phyloP scores from a whole-genome alignment of 129 eudicot genomes.

The Artemisia annua region DNA sequence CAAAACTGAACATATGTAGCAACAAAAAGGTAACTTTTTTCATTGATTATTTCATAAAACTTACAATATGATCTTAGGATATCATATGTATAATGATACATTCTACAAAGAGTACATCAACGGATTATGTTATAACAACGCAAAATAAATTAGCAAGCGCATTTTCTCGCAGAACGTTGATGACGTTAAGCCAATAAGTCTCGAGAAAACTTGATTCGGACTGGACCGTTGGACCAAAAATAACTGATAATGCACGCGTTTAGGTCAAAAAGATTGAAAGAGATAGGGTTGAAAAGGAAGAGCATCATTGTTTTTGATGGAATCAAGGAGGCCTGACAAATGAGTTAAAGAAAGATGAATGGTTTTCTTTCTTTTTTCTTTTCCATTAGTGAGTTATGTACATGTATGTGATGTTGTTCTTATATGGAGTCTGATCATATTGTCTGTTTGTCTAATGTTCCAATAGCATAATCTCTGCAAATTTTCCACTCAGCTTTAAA shows the following conservation, averaged over 20 bases:
- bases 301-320: slow-evolving; percentile 29
- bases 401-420: slow-evolving; percentile 16
- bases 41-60: too few relatives aligned
- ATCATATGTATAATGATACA: background rate
- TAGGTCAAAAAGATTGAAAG: slow-evolving; percentile 34
- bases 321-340: slow-evolving; percentile 27
- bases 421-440: slow-evolving; percentile 29
- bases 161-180: background rate
- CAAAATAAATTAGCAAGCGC: background rate
- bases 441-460: slow-evolving; percentile 34
- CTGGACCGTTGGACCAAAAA: slow-evolving; percentile 2
- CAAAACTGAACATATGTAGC: background rate
- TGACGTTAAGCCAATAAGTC: background rate
- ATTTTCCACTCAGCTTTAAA: slow-evolving; percentile 20
- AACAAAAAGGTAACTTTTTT: background rate
- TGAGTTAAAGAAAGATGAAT: slow-evolving; percentile 19
- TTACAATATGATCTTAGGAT: too few relatives aligned
- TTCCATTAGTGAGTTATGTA: background rate
- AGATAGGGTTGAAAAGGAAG: slow-evolving; percentile 11
- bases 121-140: background rate
- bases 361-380: background rate
- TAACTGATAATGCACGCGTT: slow-evolving; percentile 28
- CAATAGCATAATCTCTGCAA: slow-evolving; percentile 17
- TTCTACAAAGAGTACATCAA: background rate
- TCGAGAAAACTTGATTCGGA: background rate